phyloP scores from a whole-genome alignment of 495 filamentous ascomycete species.

The Opeltia flavorubescens region DNA sequence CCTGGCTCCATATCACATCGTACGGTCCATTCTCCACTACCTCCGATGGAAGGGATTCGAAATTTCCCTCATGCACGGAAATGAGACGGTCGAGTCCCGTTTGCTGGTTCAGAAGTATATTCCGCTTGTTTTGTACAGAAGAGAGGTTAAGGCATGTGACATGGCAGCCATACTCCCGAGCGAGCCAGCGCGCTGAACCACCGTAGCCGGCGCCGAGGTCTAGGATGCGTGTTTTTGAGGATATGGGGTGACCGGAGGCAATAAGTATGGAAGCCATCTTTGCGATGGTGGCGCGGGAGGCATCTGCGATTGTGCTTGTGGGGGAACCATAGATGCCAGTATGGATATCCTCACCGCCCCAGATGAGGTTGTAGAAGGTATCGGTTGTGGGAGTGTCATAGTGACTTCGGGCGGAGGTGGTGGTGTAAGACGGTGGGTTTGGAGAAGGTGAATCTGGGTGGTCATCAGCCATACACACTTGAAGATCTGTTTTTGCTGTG shows the following conservation, averaged over 20 bases:
- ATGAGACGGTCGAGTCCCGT: constrained; percentile 2
- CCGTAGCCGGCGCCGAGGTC: constrained; percentile 53
- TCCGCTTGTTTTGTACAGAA: constrained; percentile 12
- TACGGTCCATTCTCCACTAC: neutral
- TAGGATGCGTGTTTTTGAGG: constrained; percentile 27
- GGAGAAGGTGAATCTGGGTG: too few species aligned
- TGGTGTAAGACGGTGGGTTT: neutral
- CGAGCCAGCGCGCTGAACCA: constrained; percentile 37
- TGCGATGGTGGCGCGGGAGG: constrained; percentile 3
- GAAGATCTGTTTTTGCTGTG: too few species aligned
- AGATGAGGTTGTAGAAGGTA: constrained; percentile 14
- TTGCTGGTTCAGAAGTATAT: neutral
- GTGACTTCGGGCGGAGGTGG: constrained; percentile 6
- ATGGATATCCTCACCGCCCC: constrained; percentile 13
- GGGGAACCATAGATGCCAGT: constrained; percentile 9
- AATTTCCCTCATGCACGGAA: constrained; percentile 7
- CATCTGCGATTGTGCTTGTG: neutral
- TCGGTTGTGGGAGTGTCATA: constrained; percentile 11
- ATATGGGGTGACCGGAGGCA: constrained; percentile 8
- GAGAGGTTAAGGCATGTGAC: constrained; percentile 11
- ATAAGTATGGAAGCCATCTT: constrained; percentile 1
- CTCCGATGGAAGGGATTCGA: constrained; percentile 3
- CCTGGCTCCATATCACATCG: constrained; percentile 12
- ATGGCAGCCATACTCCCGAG: constrained; percentile 5
- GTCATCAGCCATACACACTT: too few species aligned